Evolutionary conservation across 345 rosid species (phyloP).

Genomic region (Lepidium africanum): DNA sequence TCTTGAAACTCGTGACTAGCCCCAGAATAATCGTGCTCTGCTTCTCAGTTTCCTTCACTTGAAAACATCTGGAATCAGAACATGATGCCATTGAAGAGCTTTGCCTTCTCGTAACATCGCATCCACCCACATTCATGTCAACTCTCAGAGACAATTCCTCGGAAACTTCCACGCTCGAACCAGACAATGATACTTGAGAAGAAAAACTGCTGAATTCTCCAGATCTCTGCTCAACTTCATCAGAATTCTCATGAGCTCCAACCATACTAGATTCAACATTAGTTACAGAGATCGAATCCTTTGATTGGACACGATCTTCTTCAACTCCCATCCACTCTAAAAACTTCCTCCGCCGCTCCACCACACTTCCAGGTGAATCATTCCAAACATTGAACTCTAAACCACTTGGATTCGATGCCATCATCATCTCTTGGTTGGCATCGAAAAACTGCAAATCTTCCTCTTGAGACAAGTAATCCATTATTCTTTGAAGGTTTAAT

Average conservation of each 20-base stretch:
- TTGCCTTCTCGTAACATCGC: constrained; percentile 23
- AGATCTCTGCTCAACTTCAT: constrained; percentile 51
- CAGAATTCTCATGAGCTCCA: constrained; percentile 30
- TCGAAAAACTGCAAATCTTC: constrained; percentile 63
- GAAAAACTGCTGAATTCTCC: constrained; percentile 26
- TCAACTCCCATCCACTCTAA: constrained; percentile 41
- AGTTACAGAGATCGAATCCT: neutral
- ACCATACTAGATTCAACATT: constrained; percentile 22
- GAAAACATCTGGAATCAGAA: constrained; percentile 17
- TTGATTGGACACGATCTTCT: constrained; percentile 10
- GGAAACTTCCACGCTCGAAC: constrained; percentile 31
- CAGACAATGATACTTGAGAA: constrained; percentile 33
- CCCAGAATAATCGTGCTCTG: constrained; percentile 8
- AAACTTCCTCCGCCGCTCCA: constrained; percentile 39
- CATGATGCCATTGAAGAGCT: constrained; percentile 37
- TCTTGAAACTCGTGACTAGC: constrained; percentile 34
- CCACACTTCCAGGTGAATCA: constrained; percentile 37
- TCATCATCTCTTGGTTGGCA: constrained; percentile 52
- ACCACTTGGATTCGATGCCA: constrained; percentile 30
- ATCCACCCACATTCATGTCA: constrained; percentile 16
- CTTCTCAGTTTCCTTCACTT: constrained; percentile 27
- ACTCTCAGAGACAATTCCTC: constrained; percentile 28
- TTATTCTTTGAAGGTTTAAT: constrained; percentile 38
- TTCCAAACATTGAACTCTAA: constrained; percentile 37
- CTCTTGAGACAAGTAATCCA: constrained; percentile 63